Base-by-base conservation (phyloP, 2,329 filamentous ascomycete species). In the Alternaria dauci region DNA sequence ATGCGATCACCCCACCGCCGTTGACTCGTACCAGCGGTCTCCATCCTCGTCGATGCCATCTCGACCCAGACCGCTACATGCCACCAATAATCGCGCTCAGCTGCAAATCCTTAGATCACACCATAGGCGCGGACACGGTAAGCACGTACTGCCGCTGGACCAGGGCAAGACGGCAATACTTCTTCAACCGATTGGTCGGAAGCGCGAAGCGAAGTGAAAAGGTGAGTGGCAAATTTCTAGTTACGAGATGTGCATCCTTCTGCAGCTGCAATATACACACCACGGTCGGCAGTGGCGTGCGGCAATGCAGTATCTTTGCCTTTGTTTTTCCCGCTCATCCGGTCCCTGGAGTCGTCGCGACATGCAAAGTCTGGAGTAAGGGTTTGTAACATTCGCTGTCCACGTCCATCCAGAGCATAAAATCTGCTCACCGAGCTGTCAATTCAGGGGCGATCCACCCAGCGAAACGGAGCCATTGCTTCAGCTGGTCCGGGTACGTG, bases 401-500 rank as follows among this genome's bases (percentile, higher is more conserved):
- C 23, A 46, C 18, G 4, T 32, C 25, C 53, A 50, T 50, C 9
- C 4, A 36, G 25, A 36, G 55, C 55, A 58, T 36, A 26, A 26
- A 54, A 46, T 6, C 5, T 52, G 25, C 46, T 50, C 46, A n/a
- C 5, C 5, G 51, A 55, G 50, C 32, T 52, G 26, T 11, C 38
- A 20, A 26, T 28, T 39, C 52, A 63, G 57, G 60, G 57, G 57
- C 23, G 34, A 58, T 51, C 50, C 43, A 26, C 32, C 20, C 20
- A 14, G 38, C 59, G 46, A 59, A 52, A 58, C 55, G 36, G 23
- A 52, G 53, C 44, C n/a, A 52, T 48, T 55, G 61, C 50, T 54
- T 53, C 58, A 63, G 43, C 36, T 26, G 26, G 39, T n/a, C 47
- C 34, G 34, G 58, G 57, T 47, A 47, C 14, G 20, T 63, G 58